These are phyloP conservation scores for Anaeramoeba ignava DNA, from an alignment of 78 protist species.

Conservation along the genomic window DNA sequence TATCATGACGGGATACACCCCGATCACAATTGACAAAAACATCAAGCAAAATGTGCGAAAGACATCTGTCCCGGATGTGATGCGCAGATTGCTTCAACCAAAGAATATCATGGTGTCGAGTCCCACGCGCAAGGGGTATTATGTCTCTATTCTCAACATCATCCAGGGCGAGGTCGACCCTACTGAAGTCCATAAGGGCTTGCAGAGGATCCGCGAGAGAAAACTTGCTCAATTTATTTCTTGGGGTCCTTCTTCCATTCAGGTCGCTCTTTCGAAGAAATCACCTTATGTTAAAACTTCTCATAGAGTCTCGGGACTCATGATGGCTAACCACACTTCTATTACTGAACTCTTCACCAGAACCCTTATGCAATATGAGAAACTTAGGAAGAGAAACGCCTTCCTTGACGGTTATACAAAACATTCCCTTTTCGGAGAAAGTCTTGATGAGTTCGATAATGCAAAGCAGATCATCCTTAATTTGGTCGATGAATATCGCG, in stretches of 20 bases:
- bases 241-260: slow-evolving; percentile 98
- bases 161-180: slow-evolving; percentile 98
- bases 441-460: slow-evolving; percentile 75
- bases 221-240: slow-evolving; percentile 84
- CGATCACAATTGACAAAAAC: not conserved
- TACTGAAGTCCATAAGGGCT: slow-evolving; percentile 86
- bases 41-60: slow-evolving; percentile 59
- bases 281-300: slow-evolving; percentile 72
- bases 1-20: slow-evolving; percentile 93
- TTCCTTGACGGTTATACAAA: slow-evolving; percentile 44
- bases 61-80: slow-evolving; percentile 95
- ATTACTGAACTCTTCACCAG: slow-evolving; percentile 39
- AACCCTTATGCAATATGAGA: slow-evolving; percentile 55
- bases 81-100: slow-evolving; percentile 93
- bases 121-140: slow-evolving; percentile 69
- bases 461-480: slow-evolving; percentile 19
- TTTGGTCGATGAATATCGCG: slow-evolving; percentile 82
- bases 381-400: slow-evolving; percentile 34
- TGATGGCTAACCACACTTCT: slow-evolving; percentile 97
- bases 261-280: slow-evolving; percentile 65
- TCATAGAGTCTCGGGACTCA: slow-evolving; percentile 92
- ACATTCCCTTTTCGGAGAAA: slow-evolving; percentile 37
- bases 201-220: slow-evolving; percentile 85
- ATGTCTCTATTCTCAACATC: slow-evolving; percentile 87
- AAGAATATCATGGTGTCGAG: slow-evolving; percentile 25